These are phyloP conservation scores for Ophiocordyceps camponoti-leonardi DNA, from an alignment of 2,329 filamentous ascomycete species.

Conservation along the genomic window DNA sequence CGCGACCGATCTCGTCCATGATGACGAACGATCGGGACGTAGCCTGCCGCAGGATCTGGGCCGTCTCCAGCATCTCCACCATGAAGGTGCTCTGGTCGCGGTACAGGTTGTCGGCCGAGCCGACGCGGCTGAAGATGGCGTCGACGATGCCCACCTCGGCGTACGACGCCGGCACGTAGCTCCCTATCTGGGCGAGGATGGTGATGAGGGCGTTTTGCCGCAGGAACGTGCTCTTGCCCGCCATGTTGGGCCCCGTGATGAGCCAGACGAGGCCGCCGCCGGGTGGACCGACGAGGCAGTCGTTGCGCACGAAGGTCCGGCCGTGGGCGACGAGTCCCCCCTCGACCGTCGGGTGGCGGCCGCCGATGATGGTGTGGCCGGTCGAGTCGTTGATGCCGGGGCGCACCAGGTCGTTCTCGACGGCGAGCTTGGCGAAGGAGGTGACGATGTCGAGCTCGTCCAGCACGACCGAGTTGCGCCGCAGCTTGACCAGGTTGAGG, in stretches of 20 bases:
- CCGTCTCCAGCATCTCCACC: conserved; percentile 98
- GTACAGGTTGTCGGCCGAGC: conserved; percentile 90
- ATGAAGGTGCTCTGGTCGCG: conserved; percentile 95
- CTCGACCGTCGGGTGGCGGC: conserved; percentile 86
- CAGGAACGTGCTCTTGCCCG: conserved; percentile 88
- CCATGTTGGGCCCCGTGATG: conserved; percentile 90
- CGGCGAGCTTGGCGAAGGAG: conserved; percentile 65
- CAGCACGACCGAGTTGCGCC: conserved; percentile 77
- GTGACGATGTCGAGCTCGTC: conserved; percentile 87
- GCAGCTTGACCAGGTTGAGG: conserved; percentile 64
- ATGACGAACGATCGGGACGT: conserved; percentile 80
- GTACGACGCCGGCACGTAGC: conserved; percentile 77
- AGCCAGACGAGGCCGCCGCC: conserved; percentile 47
- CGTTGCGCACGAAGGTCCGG: conserved; percentile 67
- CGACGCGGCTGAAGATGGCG: conserved; percentile 83
- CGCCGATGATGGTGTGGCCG: conserved; percentile 62
- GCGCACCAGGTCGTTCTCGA: conserved; percentile 55
- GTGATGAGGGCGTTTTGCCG: conserved; percentile 91
- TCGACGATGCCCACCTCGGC: conserved; percentile 86
- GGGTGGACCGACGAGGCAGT: conserved; percentile 61
- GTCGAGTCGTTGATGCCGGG: conserved; percentile 52
- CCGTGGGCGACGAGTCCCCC: conserved; percentile 64
- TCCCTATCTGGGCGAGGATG: conserved; percentile 81
- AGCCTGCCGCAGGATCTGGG: conserved; percentile 70
- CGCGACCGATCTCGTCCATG: conserved; percentile 95